Base-by-base conservation (phyloP, 78 protist genomes). In the Guillardia theta region DNA sequence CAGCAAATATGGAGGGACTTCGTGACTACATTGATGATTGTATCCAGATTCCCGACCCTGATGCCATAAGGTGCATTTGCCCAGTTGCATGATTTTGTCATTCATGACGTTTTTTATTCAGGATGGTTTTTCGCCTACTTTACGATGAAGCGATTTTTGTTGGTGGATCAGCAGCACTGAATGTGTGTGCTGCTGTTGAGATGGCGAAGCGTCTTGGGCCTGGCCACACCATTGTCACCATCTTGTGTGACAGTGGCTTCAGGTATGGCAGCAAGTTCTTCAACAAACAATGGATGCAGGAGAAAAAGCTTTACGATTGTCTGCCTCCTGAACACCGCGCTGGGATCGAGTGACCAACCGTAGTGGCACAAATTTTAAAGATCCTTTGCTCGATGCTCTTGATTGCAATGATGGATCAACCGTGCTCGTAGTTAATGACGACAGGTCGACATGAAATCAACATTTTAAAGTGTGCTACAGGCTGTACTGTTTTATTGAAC, bases 231-330 rank as follows among this genome's bases (percentile, higher is more conserved):
- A 70, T 70, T 24, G 83, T 70, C 36, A 70, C 83, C 4, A 43
- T 70, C 46, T 43, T 70, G 45, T 70, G 83, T 24, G 83, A 70
- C 83, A 33, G 45, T 24, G 83, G 83, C 36, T 70, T 70, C 41
- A 12, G 83, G 83, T 70, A 70, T 24, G 83, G 83, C 46, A 36
- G 46, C 83, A 70, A 70, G 83, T 70, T 70, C 41, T 70, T 70
- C 41, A 70, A 70, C 83, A 70, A 70, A 43, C 9, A 70, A 43
- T 70, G 83, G 83, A 70, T 70, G 83, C 27, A 33, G 83, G 83
- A 70, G 41, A 70, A 70, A 43, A 43, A 24, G 41, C 83, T 70
- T 12, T 24, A 22, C 41, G 41, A 70, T 22, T 24, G 15, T 1
- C 83, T 70, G 27, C 83, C 83, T 12, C 41, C 83, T 43, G 83